Conservation (phyloP, 495 filamentous ascomycete genomes). For the Xylaria palmicola region DNA sequence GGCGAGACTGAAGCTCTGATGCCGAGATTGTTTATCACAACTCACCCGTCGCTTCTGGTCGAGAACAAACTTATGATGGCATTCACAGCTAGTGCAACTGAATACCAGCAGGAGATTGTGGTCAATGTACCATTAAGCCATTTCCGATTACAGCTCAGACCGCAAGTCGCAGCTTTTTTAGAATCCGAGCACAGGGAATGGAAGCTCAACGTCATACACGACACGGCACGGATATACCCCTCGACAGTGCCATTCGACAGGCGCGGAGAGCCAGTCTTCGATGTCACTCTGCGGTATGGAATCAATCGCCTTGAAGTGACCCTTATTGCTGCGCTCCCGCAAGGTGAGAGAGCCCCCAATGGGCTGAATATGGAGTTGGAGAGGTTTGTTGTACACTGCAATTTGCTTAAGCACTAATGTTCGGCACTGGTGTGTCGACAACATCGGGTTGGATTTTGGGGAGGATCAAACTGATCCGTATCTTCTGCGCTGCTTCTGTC, state of each 20-base stretch:
- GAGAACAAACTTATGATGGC: slow-evolving; percentile 53
- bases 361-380: slow-evolving; percentile 67
- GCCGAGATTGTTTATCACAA: slow-evolving; percentile 61
- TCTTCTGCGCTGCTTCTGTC: not conserved
- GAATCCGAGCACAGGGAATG: slow-evolving; percentile 58
- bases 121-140: slow-evolving; percentile 63
- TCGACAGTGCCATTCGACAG: slow-evolving; percentile 20
- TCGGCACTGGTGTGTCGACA: not conserved
- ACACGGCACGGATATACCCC: slow-evolving; percentile 41
- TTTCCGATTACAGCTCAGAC: slow-evolving; percentile 63
- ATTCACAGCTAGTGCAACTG: slow-evolving; percentile 58
- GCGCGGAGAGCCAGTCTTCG: slow-evolving; percentile 54
- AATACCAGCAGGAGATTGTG: slow-evolving; percentile 67
- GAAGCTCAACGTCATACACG: slow-evolving; percentile 62
- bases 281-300: slow-evolving; percentile 58
- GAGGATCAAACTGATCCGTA: not conserved
- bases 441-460: not conserved
- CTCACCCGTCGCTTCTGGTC: slow-evolving; percentile 61
- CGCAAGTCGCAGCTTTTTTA: slow-evolving; percentile 53
- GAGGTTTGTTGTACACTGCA: slow-evolving; percentile 61
- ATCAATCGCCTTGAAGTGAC: slow-evolving; percentile 66
- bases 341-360: slow-evolving; percentile 51
- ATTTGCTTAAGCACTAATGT: slow-evolving; percentile 39
- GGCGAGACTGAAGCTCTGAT: slow-evolving; percentile 58
- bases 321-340: slow-evolving; percentile 60